Evolutionary conservation across 179 eudicot genomes (phyloP), one percentile per base, ranked within the genome.

Genomic region (Carnegiea gigantea): DNA sequence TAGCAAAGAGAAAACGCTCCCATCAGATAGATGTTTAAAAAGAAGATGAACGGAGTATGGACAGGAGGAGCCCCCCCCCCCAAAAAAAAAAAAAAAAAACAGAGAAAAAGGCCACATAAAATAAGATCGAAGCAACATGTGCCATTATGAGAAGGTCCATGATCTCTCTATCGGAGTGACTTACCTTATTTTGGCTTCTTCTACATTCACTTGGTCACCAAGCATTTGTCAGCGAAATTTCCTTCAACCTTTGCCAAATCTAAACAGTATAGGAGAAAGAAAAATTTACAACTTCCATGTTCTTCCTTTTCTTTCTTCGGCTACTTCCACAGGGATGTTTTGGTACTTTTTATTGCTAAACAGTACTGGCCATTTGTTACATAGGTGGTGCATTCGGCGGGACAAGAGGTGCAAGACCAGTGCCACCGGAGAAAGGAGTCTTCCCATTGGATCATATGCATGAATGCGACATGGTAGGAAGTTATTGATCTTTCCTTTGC

Each of bases 401-500:
- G 75, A 82, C 89, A 68, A 85, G 98, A 87, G 99, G 99, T 51
- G 88, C 85, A 21, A 89, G 96, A 53, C 99, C 97, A 73, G 92
- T 95, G 48, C 99, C 99, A 75, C 98, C 98, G 20, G 99, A 95
- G 81, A 95, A 95, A 81, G 99, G 99, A 78, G 95, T 95, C 51
- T 95, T 95, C 73, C 99, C 99, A 68, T 85, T 95, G 84, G 99
- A 95, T 85, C 98, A 94, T 86, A 84, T 88, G 92, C 99, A 94
- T 87, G 90, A 91, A 77, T 95, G 99, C 79, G 99, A 94, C 81
- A 83, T 86, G 97, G 99, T 94, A 94, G 2, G 44, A 43, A 49
- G 65, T 67, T 75, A 26, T 33, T 78, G 49, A 12, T 18, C 82
- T 30, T 70, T 64, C 7, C 74, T 30, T 59, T 73, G 9, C 79